Conservation (phyloP, 257 asterid genomes). For the Nicotiana otophora region DNA sequence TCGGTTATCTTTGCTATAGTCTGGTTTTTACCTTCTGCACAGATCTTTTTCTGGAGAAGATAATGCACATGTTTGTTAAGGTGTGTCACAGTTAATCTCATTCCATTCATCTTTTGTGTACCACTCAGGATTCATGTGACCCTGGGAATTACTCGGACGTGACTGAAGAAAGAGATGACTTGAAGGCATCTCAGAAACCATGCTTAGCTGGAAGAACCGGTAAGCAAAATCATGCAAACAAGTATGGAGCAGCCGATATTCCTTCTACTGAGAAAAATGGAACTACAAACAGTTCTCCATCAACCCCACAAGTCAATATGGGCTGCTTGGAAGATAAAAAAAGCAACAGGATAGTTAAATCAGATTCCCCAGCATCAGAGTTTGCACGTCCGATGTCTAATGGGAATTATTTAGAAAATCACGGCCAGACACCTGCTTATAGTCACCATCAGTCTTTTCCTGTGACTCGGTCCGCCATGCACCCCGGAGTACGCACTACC, state of each 20-base stretch:
- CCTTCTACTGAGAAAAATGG: conserved; percentile 19
- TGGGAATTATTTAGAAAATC: conserved; percentile 25
- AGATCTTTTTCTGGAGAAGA: background rate
- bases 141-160: conserved; percentile 76
- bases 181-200: conserved; percentile 37
- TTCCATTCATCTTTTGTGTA: background rate
- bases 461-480: conserved; percentile 6
- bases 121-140: conserved; percentile 64
- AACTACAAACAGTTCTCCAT: conserved; percentile 11
- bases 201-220: conserved; percentile 5
- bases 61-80: background rate
- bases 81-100: background rate
- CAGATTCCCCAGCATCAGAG: conserved; percentile 31
- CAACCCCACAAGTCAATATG: conserved; percentile 15
- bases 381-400: conserved; percentile 31
- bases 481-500: conserved; percentile 11
- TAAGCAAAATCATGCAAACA: conserved; percentile 22
- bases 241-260: conserved; percentile 19
- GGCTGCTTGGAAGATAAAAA: conserved; percentile 18
- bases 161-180: conserved; percentile 65
- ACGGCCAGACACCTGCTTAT: conserved; percentile 10
- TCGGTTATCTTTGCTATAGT: background rate
- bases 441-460: conserved; percentile 3
- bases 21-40: background rate
- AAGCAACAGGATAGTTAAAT: conserved; percentile 15